These are phyloP conservation scores for Acanthamoeba healyi DNA, from an alignment of 208 protist species.

Conservation along the genomic window DNA sequence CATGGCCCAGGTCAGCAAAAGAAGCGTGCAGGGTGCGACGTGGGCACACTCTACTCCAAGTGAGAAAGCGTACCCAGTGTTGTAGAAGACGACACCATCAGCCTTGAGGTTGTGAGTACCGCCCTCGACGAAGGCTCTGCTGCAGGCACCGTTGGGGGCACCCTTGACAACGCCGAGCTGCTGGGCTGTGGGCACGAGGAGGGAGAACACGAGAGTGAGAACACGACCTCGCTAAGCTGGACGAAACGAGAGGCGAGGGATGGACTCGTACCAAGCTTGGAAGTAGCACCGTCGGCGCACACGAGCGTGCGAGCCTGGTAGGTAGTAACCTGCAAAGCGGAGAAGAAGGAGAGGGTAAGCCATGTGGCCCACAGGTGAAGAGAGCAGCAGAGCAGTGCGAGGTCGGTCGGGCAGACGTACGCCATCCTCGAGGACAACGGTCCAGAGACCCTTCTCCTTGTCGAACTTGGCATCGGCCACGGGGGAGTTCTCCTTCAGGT, in stretches of 20 bases:
- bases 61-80: conserved; percentile 47
- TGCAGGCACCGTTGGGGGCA: conserved; percentile 86
- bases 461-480: conserved; percentile 84
- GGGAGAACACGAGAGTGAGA: not conserved
- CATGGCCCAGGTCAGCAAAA: too few species aligned
- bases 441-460: conserved; percentile 84
- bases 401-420: not conserved
- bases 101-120: conserved; percentile 85
- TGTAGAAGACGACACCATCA: conserved; percentile 89
- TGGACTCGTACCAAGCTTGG: conserved; percentile 59
- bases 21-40: too few species aligned
- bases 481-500: conserved; percentile 85
- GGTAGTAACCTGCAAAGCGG: conserved; percentile 24
- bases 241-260: not conserved
- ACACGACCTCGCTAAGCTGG: too few species aligned
- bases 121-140: conserved; percentile 85
- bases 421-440: conserved; percentile 68
- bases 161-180: conserved; percentile 83
- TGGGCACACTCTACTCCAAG: too few species aligned
- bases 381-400: not conserved
- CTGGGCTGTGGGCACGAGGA: conserved; percentile 51
- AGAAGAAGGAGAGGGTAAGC: not conserved
- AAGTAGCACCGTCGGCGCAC: conserved; percentile 87
- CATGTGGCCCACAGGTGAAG: not conserved
- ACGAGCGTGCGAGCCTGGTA: conserved; percentile 84